These are phyloP conservation scores for Phyllosticta citriasiana DNA, from an alignment of 2,329 filamentous ascomycete species.

Conservation along the genomic window DNA sequence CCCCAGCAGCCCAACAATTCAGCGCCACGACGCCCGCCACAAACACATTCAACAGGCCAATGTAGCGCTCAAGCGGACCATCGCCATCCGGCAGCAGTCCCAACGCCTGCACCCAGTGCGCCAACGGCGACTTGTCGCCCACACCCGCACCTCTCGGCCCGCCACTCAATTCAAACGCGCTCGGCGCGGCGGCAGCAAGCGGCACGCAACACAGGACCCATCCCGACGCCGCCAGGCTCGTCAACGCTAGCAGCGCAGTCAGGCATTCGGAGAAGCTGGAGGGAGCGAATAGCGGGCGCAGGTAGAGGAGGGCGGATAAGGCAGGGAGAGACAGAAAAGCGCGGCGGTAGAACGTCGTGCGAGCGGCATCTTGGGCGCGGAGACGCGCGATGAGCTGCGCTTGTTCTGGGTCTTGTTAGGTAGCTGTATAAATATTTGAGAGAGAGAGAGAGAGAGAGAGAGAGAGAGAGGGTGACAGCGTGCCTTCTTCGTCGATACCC, in stretches of 20 bases:
- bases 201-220: slow-evolving; percentile 51
- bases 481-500: slow-evolving; percentile 68
- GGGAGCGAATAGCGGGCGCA: slow-evolving; percentile 37
- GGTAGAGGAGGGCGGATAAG: slow-evolving; percentile 46
- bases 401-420: slow-evolving; percentile 41
- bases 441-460: not conserved
- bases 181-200: slow-evolving; percentile 31
- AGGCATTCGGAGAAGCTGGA: slow-evolving; percentile 30
- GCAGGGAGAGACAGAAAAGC: slow-evolving; percentile 51
- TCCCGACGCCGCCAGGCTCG: slow-evolving; percentile 52
- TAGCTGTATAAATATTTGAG: not conserved
- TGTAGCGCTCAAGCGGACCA: slow-evolving; percentile 46
- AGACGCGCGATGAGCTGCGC: slow-evolving; percentile 52
- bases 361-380: slow-evolving; percentile 39
- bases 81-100: not conserved
- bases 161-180: not conserved
- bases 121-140: slow-evolving; percentile 12
- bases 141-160: slow-evolving; percentile 17
- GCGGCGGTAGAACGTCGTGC: slow-evolving; percentile 24
- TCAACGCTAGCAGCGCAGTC: slow-evolving; percentile 48
- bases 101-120: not conserved
- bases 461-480: slow-evolving; percentile 1
- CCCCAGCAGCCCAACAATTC: slow-evolving; percentile 17
- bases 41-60: slow-evolving; percentile 50
- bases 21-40: slow-evolving; percentile 42